phyloP scores from a whole-genome alignment of 176 grass and related monocot species.

The Eragrostis nindensis region DNA sequence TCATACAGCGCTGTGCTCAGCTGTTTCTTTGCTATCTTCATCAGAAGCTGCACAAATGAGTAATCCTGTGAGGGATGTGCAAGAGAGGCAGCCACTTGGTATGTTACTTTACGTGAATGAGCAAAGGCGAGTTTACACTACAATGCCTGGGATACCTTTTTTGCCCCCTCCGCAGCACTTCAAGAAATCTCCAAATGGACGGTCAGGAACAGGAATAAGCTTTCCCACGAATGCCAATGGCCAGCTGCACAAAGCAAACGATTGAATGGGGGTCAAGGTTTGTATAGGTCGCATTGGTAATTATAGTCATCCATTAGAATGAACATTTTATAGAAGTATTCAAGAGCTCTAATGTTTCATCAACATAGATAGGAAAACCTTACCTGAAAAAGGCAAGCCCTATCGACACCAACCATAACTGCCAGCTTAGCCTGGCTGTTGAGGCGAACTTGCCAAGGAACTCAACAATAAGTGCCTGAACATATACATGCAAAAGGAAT shows the following conservation, averaged over 20 bases:
- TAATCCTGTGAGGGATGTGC: neutral
- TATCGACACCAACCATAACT: slow-evolving; percentile 82
- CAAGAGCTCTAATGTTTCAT: neutral
- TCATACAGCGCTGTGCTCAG: slow-evolving; percentile 22
- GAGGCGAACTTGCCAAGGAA: slow-evolving; percentile 92
- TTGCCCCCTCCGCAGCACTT: slow-evolving; percentile 47
- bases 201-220: slow-evolving; percentile 68
- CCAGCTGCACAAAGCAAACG: slow-evolving; percentile 58
- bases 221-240: slow-evolving; percentile 64
- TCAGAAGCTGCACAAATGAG: slow-evolving; percentile 40
- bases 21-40: neutral
- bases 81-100: neutral
- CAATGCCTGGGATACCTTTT: slow-evolving; percentile 29
- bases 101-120: neutral
- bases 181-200: slow-evolving; percentile 48
- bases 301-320: neutral
- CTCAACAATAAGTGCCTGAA: slow-evolving; percentile 80
- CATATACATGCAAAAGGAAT: slow-evolving; percentile 1
- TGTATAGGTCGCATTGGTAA: neutral
- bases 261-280: slow-evolving; percentile 11
- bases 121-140: neutral
- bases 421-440: slow-evolving; percentile 78
- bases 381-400: slow-evolving; percentile 67
- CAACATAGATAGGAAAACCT: neutral
- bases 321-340: neutral